Conservation (phyloP, 2,329 filamentous ascomycete genomes). For the Ceratocystis albifundus region DNA sequence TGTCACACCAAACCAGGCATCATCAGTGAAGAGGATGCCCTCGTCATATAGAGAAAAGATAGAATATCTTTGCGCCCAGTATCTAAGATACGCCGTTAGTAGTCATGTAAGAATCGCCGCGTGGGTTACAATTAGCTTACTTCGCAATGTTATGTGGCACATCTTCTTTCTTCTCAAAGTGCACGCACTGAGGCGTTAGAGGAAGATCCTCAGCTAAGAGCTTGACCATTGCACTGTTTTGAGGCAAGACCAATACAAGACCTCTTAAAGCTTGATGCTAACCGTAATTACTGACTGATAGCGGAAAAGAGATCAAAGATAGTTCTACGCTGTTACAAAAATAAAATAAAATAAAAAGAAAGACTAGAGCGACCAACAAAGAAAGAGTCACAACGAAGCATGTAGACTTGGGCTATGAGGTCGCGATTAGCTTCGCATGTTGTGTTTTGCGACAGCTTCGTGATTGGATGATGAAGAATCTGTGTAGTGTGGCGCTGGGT, state of each 20-base stretch:
- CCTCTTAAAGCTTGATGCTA: not conserved
- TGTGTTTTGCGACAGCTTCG: constrained; percentile 7
- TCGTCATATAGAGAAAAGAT: constrained; percentile 83
- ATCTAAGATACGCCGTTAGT: constrained; percentile 41
- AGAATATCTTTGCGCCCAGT: constrained; percentile 78
- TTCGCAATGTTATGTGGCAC: constrained; percentile 79
- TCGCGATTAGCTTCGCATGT: constrained; percentile 4
- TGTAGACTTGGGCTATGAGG: not conserved
- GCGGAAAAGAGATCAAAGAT: too few species aligned
- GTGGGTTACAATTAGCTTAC: constrained; percentile 37
- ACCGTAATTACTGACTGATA: too few species aligned
- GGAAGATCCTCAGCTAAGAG: constrained; percentile 31
- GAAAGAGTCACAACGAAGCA: not conserved
- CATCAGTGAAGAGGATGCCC: constrained; percentile 80
- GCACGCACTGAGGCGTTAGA: constrained; percentile 55
- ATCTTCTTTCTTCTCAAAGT: constrained; percentile 58
- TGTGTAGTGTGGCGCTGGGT: not conserved
- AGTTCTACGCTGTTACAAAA: not conserved
- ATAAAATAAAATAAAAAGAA: not conserved
- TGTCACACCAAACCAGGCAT: constrained; percentile 94
- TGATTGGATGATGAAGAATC: constrained; percentile 14
- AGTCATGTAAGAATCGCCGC: not conserved
- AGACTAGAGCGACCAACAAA: not conserved
- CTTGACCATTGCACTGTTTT: constrained; percentile 1
- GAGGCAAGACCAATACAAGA: not conserved